Percentiles rank a stretch among this genome's conserved stretches.
phyloP scores from a whole-genome alignment of 2,329 filamentous ascomycete genomes.

The Endoconidiophora polonica region DNA sequence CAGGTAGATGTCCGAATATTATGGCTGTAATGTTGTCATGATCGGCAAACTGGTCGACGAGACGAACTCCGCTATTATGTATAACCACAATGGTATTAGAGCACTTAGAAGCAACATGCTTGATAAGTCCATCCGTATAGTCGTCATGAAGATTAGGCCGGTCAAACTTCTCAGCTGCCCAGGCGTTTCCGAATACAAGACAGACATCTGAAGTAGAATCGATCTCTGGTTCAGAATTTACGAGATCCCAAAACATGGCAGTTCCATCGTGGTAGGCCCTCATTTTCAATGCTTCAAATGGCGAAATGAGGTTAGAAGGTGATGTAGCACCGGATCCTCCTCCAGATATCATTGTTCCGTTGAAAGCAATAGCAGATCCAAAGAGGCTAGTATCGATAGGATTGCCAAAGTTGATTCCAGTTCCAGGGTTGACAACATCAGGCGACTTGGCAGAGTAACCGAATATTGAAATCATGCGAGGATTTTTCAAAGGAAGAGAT shows the following conservation, averaged over 20 bases:
- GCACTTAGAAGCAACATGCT: constrained; percentile 40
- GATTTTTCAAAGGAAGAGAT: constrained; percentile 35
- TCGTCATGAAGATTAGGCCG: constrained; percentile 47
- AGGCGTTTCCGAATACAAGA: constrained; percentile 48
- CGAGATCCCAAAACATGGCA: constrained; percentile 42
- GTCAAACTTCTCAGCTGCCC: constrained; percentile 57
- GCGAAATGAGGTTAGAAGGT: constrained; percentile 31
- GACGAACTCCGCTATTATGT: constrained; percentile 44
- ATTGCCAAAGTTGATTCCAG: constrained; percentile 20
- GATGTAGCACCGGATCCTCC: constrained; percentile 33
- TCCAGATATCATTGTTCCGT: constrained; percentile 18
- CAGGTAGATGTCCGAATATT: constrained; percentile 47
- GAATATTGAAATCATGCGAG: constrained; percentile 38
- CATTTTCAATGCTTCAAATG: constrained; percentile 36
- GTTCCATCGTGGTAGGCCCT: constrained; percentile 39
- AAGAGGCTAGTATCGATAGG: constrained; percentile 21
- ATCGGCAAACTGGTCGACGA: constrained; percentile 45
- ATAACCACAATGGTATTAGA: constrained; percentile 47
- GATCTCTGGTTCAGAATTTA: constrained; percentile 29
- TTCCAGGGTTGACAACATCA: constrained; percentile 25
- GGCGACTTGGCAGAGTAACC: constrained; percentile 40
- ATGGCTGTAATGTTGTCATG: constrained; percentile 48
- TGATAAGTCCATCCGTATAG: constrained; percentile 41
- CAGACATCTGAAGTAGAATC: constrained; percentile 43
- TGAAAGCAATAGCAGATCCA: constrained; percentile 22